Evolutionary conservation across 2,329 filamentous ascomycete genomes (phyloP).

Genomic region (Pseudocercospora macadamiae): DNA sequence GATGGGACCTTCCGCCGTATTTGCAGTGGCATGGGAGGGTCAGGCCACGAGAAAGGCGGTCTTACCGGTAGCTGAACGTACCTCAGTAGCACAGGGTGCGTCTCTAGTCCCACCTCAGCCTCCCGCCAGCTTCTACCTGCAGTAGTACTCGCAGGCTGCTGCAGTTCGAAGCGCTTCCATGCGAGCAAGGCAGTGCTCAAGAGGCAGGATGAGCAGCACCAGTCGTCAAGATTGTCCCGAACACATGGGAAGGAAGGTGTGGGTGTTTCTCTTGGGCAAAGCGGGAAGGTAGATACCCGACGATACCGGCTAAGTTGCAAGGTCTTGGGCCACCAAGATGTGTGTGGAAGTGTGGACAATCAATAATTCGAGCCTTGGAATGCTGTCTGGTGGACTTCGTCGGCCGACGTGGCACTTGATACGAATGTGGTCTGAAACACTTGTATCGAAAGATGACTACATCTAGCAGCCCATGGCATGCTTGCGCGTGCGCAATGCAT

Average conservation of each 20-base stretch:
- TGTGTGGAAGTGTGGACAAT: neutral
- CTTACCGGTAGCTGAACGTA: slow-evolving; percentile 16
- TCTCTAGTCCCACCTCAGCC: slow-evolving; percentile 16
- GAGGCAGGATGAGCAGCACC: neutral
- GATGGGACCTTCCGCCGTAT: neutral
- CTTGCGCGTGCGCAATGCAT: neutral
- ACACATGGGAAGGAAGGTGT: neutral
- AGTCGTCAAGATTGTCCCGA: neutral
- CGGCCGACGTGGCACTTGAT: neutral
- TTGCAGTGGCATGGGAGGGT: neutral
- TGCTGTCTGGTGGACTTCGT: neutral
- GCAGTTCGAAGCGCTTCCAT: neutral
- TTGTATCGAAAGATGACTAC: neutral
- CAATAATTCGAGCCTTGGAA: neutral
- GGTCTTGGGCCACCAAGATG: neutral
- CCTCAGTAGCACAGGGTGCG: slow-evolving; percentile 16
- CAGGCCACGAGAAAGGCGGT: neutral
- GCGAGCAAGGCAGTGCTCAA: neutral
- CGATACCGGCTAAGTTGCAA: neutral
- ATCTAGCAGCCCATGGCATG: neutral
- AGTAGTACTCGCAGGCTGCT: slow-evolving; percentile 5
- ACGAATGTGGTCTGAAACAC: neutral
- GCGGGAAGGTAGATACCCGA: neutral
- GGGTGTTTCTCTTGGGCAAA: neutral
- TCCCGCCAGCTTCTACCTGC: slow-evolving; percentile 10